Conservation (phyloP, 176 grass and related monocot genomes). For the Aegilops longissima region DNA sequence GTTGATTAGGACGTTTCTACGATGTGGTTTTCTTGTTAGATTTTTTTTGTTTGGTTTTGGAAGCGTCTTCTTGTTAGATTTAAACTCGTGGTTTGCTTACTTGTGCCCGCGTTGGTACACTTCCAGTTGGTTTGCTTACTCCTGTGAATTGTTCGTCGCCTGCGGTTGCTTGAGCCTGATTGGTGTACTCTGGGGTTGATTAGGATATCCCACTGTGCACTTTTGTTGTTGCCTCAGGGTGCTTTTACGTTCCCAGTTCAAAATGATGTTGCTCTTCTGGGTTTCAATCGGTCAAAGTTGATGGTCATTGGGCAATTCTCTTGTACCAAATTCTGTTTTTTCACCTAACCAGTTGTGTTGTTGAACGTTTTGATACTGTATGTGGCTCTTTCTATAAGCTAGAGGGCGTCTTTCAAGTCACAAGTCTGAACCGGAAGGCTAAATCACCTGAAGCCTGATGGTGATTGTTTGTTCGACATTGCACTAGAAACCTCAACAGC, state of each 20-base stretch:
- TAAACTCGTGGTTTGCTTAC: not conserved
- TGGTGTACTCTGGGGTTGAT: not conserved
- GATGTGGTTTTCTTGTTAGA: slow-evolving; percentile 6
- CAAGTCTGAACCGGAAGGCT: not conserved
- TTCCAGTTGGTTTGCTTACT: slow-evolving; percentile 21
- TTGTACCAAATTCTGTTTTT: not conserved
- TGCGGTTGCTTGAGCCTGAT: not conserved
- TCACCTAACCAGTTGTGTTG: not conserved
- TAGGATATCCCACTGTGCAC: not conserved
- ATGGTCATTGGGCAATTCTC: not conserved
- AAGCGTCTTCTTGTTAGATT: no score
- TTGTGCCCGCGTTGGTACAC: not conserved
- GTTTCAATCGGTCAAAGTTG: not conserved
- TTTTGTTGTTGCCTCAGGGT: not conserved
- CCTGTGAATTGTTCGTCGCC: not conserved
- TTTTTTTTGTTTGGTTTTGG: not conserved
- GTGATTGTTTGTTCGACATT: slow-evolving; percentile 3
- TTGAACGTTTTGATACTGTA: not conserved
- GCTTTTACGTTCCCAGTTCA: not conserved
- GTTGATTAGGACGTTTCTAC: slow-evolving; percentile 39
- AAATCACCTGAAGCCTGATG: not conserved
- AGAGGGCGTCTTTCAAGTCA: not conserved
- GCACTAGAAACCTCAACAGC: not conserved
- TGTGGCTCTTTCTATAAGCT: not conserved
- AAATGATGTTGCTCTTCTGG: not conserved